A percentile compares a stretch with the other conserved stretches of the same genome.
phyloP scores from a whole-genome alignment of 768 basidiomycete genomes.

The Boletus rubroflammeus region DNA sequence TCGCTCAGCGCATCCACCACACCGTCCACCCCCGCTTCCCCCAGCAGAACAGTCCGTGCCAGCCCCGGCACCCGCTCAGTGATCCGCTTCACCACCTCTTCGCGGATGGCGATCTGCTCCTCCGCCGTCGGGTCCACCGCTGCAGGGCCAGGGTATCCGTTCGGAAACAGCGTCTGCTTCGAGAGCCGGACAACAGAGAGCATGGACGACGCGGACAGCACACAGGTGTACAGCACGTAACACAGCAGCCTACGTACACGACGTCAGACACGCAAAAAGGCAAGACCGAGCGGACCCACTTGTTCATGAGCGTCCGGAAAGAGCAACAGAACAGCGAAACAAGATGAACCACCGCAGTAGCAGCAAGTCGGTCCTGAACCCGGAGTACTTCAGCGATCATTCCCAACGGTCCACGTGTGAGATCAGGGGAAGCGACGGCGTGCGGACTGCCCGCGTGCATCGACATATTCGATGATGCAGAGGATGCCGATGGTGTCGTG shows the following conservation, averaged over 20 bases:
- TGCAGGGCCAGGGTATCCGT: conserved; percentile 77
- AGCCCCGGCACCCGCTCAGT: conserved; percentile 36
- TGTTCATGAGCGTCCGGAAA: conserved; percentile 55
- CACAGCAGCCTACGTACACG: conserved; percentile 56
- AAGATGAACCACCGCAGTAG: conserved; percentile 43
- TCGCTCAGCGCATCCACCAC: conserved; percentile 62
- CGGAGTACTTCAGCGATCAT: conserved; percentile 51
- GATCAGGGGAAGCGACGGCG: conserved; percentile 23
- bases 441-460: conserved; percentile 6
- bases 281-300: conserved; percentile 34
- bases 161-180: conserved; percentile 80
- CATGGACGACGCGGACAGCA: conserved; percentile 52
- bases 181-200: conserved; percentile 50
- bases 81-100: conserved; percentile 38
- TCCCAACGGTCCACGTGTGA: conserved; percentile 40
- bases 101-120: conserved; percentile 62
- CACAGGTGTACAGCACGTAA: conserved; percentile 54
- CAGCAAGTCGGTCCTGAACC: conserved; percentile 46
- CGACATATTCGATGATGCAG: conserved; percentile 25
- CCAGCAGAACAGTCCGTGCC: conserved; percentile 33
- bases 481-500: conserved; percentile 20
- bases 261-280: conserved; percentile 7
- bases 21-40: conserved; percentile 42
- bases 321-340: conserved; percentile 45
- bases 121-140: conserved; percentile 73